Evolutionary conservation across 441 rosid genomes (phyloP).

Genomic region (Pelargonium myrrhifolium): DNA sequence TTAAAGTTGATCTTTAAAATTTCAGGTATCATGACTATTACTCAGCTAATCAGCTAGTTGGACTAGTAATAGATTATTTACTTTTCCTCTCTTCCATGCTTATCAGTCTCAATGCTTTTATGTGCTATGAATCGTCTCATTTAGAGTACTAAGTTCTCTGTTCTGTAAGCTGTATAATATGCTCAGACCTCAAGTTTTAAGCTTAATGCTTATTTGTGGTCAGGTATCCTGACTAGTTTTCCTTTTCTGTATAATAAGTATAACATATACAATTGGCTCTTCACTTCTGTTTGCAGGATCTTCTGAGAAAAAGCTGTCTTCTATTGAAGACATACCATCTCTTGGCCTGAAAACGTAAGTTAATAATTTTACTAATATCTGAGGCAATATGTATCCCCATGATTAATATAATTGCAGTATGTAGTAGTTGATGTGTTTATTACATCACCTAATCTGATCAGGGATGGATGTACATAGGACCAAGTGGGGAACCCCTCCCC

Average conservation of each 20-base stretch:
- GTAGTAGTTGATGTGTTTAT: neutral
- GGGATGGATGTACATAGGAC: too few species aligned
- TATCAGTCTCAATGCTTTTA: slow-evolving; percentile 2
- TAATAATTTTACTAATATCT: neutral
- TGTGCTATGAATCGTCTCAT: too few species aligned
- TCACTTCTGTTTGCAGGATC: slow-evolving; percentile 43
- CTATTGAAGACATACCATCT: slow-evolving; percentile 61
- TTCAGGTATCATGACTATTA: too few species aligned
- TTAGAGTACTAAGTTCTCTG: neutral
- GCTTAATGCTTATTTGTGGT: slow-evolving; percentile 5
- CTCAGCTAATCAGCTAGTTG: too few species aligned
- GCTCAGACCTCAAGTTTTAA: too few species aligned
- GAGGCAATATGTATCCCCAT: neutral
- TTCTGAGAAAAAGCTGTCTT: slow-evolving; percentile 49
- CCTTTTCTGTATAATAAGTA: neutral
- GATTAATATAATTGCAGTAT: neutral
- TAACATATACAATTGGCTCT: slow-evolving; percentile 3
- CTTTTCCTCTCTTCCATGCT: neutral
- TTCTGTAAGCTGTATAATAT: neutral
- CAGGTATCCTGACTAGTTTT: slow-evolving; percentile 12
- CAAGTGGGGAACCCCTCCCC: too few species aligned
- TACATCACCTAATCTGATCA: too few species aligned
- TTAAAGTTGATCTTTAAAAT: too few species aligned
- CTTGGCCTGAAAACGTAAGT: slow-evolving; percentile 70
- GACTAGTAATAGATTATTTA: neutral